Conservation (phyloP, 2,329 filamentous ascomycete species). For the Mycocentrospora acerina region DNA sequence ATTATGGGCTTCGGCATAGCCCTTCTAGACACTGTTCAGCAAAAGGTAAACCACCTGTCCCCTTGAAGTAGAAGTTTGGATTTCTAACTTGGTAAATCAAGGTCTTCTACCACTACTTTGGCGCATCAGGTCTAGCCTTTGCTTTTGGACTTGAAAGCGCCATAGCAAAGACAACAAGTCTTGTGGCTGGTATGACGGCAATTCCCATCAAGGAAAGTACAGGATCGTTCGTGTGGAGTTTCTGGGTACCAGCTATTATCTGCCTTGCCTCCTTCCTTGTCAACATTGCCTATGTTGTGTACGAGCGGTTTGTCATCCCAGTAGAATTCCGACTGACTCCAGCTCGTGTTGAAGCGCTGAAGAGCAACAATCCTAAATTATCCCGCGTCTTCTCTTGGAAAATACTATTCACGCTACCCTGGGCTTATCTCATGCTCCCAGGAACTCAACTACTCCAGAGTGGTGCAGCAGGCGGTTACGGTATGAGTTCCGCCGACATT, state of each 20-base stretch:
- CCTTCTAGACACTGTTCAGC: conserved; percentile 1
- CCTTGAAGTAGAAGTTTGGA: no score
- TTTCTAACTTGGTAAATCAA: no score
- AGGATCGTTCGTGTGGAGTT: conserved; percentile 2
- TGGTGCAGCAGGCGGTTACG: conserved; percentile 3
- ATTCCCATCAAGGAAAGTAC: conserved; percentile 1
- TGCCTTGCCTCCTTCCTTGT: conserved; percentile 1
- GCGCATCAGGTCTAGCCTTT: not conserved
- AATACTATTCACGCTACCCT: conserved; percentile 1
- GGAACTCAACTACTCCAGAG: conserved; percentile 2
- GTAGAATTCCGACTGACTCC: not conserved
- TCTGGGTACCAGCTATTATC: conserved; percentile 2
- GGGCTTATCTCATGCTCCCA: conserved; percentile 2
- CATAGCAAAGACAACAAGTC: not conserved
- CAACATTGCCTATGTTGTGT: conserved; percentile 1
- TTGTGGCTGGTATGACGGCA: conserved; percentile 3
- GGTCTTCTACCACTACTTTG: conserved; percentile 6
- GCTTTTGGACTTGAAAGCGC: conserved; percentile 3
- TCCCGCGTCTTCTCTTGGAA: no score
- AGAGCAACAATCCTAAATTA: no score
- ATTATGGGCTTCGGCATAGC: conserved; percentile 5
- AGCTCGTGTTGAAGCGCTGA: no score
- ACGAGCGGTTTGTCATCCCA: conserved; percentile 2
- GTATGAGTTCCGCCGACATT: conserved; percentile 4
- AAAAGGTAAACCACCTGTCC: no score